A percentile compares a stretch with the other conserved stretches of the same genome.
phyloP scores from a whole-genome alignment of 2,329 filamentous ascomycete species.

The Anisogramma anomala region DNA sequence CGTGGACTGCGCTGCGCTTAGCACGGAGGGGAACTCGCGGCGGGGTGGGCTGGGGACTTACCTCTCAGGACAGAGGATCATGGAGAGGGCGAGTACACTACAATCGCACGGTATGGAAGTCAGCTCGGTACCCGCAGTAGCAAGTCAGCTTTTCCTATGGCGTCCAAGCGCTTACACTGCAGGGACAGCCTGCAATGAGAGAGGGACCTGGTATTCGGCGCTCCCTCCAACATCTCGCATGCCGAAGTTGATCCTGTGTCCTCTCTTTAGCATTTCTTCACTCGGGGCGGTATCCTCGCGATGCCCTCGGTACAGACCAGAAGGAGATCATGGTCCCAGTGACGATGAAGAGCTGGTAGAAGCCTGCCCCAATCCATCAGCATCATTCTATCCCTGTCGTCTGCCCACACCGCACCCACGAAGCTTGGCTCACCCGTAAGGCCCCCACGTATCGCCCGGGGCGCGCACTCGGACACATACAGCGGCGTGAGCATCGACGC shows the following conservation, averaged over 20 bases:
- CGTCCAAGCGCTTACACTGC: constrained; percentile 31
- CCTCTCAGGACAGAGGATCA: constrained; percentile 46
- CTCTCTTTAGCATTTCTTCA: constrained; percentile 12
- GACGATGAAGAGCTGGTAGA: constrained; percentile 40
- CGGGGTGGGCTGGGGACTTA: constrained; percentile 7
- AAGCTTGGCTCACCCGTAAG: constrained; percentile 28
- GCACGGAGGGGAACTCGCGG: background rate
- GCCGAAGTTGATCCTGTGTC: constrained; percentile 44
- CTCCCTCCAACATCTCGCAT: constrained; percentile 34
- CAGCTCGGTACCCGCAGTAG: background rate
- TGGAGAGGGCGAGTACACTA: constrained; percentile 43
- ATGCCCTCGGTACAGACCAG: constrained; percentile 20
- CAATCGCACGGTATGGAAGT: background rate
- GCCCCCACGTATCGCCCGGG: constrained; percentile 38
- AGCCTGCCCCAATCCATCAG: constrained; percentile 19
- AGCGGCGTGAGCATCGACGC: constrained; percentile 34
- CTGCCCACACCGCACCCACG: too few relatives aligned
- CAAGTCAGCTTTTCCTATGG: too few relatives aligned
- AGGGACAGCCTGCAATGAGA: constrained; percentile 53
- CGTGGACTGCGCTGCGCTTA: constrained; percentile 41
- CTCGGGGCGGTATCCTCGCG: background rate
- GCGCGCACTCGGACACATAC: constrained; percentile 38
- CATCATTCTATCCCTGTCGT: background rate
- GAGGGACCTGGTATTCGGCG: constrained; percentile 47
- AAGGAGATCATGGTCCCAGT: constrained; percentile 32